Conservation (phyloP, 192 early-diverging fungal genomes). For the Coemansia sp. region DNA sequence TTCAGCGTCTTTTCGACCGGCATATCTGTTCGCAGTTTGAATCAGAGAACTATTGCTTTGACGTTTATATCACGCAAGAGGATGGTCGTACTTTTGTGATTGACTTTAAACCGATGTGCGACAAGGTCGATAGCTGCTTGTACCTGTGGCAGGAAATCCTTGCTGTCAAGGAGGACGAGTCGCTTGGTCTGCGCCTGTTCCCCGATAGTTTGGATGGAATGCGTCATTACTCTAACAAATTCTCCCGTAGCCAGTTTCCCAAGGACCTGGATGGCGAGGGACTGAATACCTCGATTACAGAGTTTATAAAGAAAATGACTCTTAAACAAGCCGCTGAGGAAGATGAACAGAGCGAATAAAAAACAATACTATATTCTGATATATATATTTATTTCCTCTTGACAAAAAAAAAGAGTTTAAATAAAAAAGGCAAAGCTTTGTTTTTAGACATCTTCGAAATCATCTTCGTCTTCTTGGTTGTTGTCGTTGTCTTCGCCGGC, state of each 20-base stretch:
- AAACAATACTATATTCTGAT: neutral
- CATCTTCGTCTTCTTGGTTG: slow-evolving; percentile 49
- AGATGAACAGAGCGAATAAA: slow-evolving; percentile 8
- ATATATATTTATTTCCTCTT: neutral
- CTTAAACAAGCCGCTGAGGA: neutral
- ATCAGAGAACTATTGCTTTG: slow-evolving; percentile 78
- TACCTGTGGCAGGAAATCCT: slow-evolving; percentile 78
- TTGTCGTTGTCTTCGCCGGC: slow-evolving; percentile 22
- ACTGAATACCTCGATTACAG: slow-evolving; percentile 30
- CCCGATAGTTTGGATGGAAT: slow-evolving; percentile 39
- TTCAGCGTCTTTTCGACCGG: slow-evolving; percentile 68
- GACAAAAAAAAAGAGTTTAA: neutral
- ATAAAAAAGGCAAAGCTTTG: neutral
- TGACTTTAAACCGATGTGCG: slow-evolving; percentile 90
- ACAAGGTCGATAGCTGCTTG: slow-evolving; percentile 78
- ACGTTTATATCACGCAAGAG: slow-evolving; percentile 78
- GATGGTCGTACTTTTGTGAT: slow-evolving; percentile 71
- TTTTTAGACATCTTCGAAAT: slow-evolving; percentile 45
- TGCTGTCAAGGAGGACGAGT: neutral
- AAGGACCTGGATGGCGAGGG: slow-evolving; percentile 37
- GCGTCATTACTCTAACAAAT: slow-evolving; percentile 39
- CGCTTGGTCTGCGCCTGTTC: slow-evolving; percentile 43
- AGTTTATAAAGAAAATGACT: slow-evolving; percentile 23
- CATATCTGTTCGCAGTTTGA: slow-evolving; percentile 67
- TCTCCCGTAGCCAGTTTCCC: slow-evolving; percentile 50